Conservation (phyloP, 2,329 filamentous ascomycete species). For the Cephalotrichum gorgonifer region DNA sequence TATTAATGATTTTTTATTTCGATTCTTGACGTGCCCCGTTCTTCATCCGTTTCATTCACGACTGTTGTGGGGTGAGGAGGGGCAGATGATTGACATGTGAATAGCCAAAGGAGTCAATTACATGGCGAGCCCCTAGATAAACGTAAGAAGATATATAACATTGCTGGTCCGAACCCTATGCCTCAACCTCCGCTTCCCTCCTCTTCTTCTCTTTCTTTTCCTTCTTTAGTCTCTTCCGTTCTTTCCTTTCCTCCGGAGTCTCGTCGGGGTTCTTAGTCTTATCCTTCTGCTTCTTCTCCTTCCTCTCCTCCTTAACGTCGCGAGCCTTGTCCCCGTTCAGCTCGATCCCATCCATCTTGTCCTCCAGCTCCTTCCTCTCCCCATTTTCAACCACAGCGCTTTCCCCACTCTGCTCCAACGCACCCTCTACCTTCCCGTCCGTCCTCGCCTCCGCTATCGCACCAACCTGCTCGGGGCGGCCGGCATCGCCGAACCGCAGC, state of each 20-base stretch:
- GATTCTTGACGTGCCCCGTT: background rate
- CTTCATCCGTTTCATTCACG: background rate
- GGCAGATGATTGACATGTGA: too few relatives aligned
- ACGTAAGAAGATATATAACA: too few relatives aligned
- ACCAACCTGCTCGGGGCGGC: background rate
- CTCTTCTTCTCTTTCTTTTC: background rate
- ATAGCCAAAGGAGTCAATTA: too few relatives aligned
- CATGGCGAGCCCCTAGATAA: too few relatives aligned
- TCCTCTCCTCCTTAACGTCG: conserved; percentile 1
- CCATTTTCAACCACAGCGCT: background rate
- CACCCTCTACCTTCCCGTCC: background rate
- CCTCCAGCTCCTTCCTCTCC: background rate
- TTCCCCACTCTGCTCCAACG: background rate
- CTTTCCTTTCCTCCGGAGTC: background rate
- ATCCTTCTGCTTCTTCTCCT: conserved; percentile 5
- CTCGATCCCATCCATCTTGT: background rate
- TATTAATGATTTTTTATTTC: background rate
- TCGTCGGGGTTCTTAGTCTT: conserved; percentile 13
- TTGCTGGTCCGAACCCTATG: background rate
- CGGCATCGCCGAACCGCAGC: background rate
- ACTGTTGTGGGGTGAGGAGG: too few relatives aligned
- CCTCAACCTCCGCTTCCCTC: background rate
- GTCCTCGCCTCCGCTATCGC: background rate
- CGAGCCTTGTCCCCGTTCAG: background rate
- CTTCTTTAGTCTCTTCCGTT: background rate